These are phyloP conservation scores for Alternaria panax DNA, from an alignment of 2,329 filamentous ascomycete species.

Conservation along the genomic window DNA sequence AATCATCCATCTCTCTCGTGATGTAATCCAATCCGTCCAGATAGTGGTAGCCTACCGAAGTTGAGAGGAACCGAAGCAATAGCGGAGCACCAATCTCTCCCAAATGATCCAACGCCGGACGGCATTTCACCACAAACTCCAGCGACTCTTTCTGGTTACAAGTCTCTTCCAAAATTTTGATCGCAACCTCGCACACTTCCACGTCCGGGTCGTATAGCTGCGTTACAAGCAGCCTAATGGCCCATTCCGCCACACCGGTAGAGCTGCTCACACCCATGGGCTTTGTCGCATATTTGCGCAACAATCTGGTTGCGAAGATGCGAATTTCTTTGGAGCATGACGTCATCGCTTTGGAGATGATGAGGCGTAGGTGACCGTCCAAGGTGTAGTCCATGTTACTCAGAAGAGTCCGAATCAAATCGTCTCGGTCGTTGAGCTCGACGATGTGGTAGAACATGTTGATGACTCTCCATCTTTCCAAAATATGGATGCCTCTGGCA, in stretches of 20 bases:
- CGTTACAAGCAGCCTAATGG: conserved; percentile 94
- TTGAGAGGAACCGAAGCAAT: conserved; percentile 89
- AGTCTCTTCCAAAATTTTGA: conserved; percentile 96
- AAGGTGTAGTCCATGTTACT: conserved; percentile 92
- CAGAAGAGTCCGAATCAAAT: conserved; percentile 86
- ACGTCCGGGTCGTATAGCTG: conserved; percentile 98
- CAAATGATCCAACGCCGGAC: conserved; percentile 90
- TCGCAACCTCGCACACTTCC: conserved; percentile 92
- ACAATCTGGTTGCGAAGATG: conserved; percentile 84
- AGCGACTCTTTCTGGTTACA: conserved; percentile 91
- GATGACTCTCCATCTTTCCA: conserved; percentile 97
- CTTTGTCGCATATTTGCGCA: conserved; percentile 83
- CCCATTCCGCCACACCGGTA: conserved; percentile 85
- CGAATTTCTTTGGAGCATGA: conserved; percentile 89
- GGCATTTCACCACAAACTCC: conserved; percentile 95
- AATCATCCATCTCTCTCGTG: conserved; percentile 99
- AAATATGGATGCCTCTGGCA: conserved; percentile 80
- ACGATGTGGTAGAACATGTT: conserved; percentile 99
- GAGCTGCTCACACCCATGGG: conserved; percentile 54
- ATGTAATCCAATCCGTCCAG: conserved; percentile 97
- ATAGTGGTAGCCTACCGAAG: conserved; percentile 97
- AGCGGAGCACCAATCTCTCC: conserved; percentile 96
- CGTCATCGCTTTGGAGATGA: conserved; percentile 92
- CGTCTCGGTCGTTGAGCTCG: conserved; percentile 87
- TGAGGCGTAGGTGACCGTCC: conserved; percentile 83